Base-by-base conservation (phyloP, 371 early-diverging fungal genomes). In the Rhizopus microsporus region DNA sequence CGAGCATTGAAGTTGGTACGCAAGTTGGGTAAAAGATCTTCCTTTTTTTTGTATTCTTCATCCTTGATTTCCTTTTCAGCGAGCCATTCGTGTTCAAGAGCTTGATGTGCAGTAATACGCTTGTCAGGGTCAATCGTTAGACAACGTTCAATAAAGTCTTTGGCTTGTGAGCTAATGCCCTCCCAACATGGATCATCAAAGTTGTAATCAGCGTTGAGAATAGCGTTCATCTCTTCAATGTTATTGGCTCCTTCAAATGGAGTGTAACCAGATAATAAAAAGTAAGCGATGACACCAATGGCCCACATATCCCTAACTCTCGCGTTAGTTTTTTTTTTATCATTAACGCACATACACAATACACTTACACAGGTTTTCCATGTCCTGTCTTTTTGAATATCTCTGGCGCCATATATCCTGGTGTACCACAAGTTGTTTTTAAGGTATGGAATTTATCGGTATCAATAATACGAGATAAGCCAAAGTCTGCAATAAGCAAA, bases 401-500 rank as follows among this genome's bases (percentile, higher is more conserved):
- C 63, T 94, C 95, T 15, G 95, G 95, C 3, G 93, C 91, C 81
- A 93, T 94, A 67, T 93, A 95, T 56, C 94, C 91, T 30, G 92
- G 88, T 35, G 92, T 89, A 51, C 95, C 95, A 63, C 93, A 92
- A 12, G 89, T 90, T 0, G 94, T 92, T 47, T 86, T 87, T 50
- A 94, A 69, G 13, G 83, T 66, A 48, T 89, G 88, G 60, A 86
- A 86, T 62, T 88, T 88, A 31, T 90, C 91, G 15, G 85, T 84
- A 63, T 92, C 93, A 55, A 93, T 81, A 51, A 92, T 89, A 57
- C 86, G 84, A 7, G 91, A 88, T 45, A 95, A 74, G n/a, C 95
- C 95, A 74, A 95, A 95, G 73, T 95, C 95, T 31, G 93, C 92
- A 67, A 95, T 88, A 49, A 93, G 69, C 43, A 95, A 70, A 57